Evolutionary conservation across 495 filamentous ascomycete species (phyloP), one percentile per base, ranked within the genome.

Genomic region (Penicillium longicatenatum): DNA sequence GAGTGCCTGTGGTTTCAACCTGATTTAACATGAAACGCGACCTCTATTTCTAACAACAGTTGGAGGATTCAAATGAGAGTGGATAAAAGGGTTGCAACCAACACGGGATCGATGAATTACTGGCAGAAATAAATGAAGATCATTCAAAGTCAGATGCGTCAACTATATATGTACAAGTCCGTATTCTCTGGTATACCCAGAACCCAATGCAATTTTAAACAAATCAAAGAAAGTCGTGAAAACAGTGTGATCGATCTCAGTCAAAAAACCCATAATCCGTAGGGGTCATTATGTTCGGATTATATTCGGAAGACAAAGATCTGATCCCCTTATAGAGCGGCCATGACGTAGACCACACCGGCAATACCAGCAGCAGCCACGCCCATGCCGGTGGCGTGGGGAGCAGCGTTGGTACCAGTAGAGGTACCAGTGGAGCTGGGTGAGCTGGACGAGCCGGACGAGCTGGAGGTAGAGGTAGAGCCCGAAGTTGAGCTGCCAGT

Each of bases 311-410:
- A n/a, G n/a, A n/a, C n/a, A n/a, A n/a, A 41, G 19, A 58, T 42
- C 29, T 31, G 31, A 42, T 46, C 12, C 21, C 17, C 62, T 68
- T 74, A 77, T 58, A 77, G 64, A 20, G 67, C 71, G 59, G 60
- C 70, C 70, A 77, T 74, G 41, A 75, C 57, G 57, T 72, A 72
- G 35, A 77, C 59, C 8, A 77, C 31, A 61, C 74, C 74, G 4
- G 66, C 66, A 22, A 71, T 43, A 54, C 60, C 63, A 17, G 57
- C 64, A 39, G 59, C 54, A 20, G 67, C 67, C 24, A 56, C 61
- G 21, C 66, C 64, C 44, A 74, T 31, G 14, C 55, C 63, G 22
- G 63, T 52, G 11, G 33, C 44, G 4, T 60, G 67, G 33, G 56
- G 59, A 33, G 46, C 39, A 22, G 57, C 31, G 43, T 58, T 42